phyloP scores from a whole-genome alignment of 1,284 basidiomycete genomes.

The Tranzscheliella williamsii region DNA sequence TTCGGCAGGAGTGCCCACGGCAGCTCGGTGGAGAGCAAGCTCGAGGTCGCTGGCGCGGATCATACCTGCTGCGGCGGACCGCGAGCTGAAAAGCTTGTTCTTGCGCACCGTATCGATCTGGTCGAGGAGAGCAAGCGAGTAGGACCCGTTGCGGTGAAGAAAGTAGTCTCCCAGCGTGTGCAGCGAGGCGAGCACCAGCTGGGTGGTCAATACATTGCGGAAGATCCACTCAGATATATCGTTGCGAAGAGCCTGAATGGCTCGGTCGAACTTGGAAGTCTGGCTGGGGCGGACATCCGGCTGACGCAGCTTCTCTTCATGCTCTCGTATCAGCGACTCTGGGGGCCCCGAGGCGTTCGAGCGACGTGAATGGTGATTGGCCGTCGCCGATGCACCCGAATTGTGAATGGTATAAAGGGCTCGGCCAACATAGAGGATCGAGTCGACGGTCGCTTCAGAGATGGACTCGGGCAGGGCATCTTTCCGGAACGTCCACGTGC shows the following conservation, averaged over 20 bases:
- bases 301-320: slow-evolving; percentile 17
- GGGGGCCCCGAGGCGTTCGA: slow-evolving; percentile 23
- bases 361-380: too few species aligned
- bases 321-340: slow-evolving; percentile 19
- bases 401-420: slow-evolving; percentile 78
- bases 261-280: slow-evolving; percentile 15
- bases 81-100: slow-evolving; percentile 61
- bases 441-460: slow-evolving; percentile 72
- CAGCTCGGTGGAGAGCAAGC: slow-evolving; percentile 35
- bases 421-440: slow-evolving; percentile 81
- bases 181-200: slow-evolving; percentile 76
- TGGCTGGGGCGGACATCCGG: slow-evolving; percentile 19
- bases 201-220: slow-evolving; percentile 80
- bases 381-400: slow-evolving; percentile 5
- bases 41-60: slow-evolving; percentile 45
- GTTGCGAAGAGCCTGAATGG: slow-evolving; percentile 68
- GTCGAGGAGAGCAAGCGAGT: slow-evolving; percentile 70
- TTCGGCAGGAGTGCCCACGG: slow-evolving; percentile 38
- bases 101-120: slow-evolving; percentile 74
- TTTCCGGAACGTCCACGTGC: slow-evolving; percentile 64
- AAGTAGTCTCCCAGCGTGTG: slow-evolving; percentile 70
- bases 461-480: slow-evolving; percentile 76
- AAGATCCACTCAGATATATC: slow-evolving; percentile 87
- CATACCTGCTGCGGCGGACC: slow-evolving; percentile 68
- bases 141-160: slow-evolving; percentile 83